These are phyloP conservation scores for Chrysanthemum seticuspe DNA, from an alignment of 129 eudicot genomes.

Conservation along the genomic window DNA sequence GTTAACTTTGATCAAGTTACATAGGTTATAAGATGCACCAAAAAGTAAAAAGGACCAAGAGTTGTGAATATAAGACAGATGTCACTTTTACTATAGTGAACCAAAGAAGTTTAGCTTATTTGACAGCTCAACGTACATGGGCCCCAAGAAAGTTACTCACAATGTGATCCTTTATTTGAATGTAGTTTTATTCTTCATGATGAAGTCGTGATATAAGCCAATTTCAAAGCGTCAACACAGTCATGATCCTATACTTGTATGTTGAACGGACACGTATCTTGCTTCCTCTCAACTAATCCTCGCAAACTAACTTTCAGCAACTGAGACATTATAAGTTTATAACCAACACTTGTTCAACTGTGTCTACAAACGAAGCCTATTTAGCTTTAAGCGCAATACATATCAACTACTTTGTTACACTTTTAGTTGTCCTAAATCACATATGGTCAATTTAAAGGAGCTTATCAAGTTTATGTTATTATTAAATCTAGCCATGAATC, in stretches of 20 bases:
- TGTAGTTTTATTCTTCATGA: not conserved
- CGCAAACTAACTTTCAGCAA: not conserved
- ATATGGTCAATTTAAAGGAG: not conserved
- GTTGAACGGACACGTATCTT: not conserved
- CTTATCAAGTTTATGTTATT: not conserved
- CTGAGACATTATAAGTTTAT: not conserved
- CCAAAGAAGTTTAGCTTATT: not conserved
- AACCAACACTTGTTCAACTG: not conserved
- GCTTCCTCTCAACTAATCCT: not conserved
- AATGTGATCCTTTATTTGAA: too few species aligned
- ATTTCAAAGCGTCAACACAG: not conserved
- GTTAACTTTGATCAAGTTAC: not conserved
- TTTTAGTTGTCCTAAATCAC: not conserved
- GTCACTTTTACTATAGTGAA: not conserved
- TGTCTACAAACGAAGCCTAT: not conserved
- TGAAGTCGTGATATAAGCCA: not conserved
- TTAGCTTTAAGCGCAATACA: not conserved
- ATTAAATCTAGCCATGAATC: not conserved
- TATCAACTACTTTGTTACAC: not conserved
- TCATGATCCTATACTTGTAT: not conserved
- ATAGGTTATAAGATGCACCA: slow-evolving; percentile 1
- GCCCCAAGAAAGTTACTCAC: not conserved
- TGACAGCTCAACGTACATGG: slow-evolving; percentile 1
- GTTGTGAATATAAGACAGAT: not conserved
- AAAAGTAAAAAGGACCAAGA: not conserved